Evolutionary conservation across 495 filamentous ascomycete species (phyloP).

Genomic region (Xylona heveae): DNA sequence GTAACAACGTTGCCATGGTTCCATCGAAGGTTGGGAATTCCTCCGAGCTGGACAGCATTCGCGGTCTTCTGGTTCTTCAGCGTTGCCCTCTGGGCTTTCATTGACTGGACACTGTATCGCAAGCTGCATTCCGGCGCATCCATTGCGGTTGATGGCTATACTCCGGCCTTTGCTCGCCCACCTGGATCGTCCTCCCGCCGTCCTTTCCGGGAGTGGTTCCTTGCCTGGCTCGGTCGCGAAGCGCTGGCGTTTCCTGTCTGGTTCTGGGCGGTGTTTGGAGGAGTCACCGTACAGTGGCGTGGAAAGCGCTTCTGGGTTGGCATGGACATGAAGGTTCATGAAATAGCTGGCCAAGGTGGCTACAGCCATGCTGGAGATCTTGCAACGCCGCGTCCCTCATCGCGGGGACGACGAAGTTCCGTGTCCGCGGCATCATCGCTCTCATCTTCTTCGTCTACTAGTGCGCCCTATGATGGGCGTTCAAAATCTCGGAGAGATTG

Average conservation of each 20-base stretch:
- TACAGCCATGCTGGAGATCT: too few relatives aligned
- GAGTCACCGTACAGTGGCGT: constrained; percentile 68
- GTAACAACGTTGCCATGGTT: constrained; percentile 51
- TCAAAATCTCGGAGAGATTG: too few relatives aligned
- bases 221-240: constrained; percentile 76
- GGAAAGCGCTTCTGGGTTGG: constrained; percentile 65
- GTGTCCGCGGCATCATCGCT: too few relatives aligned
- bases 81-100: constrained; percentile 44
- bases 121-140: constrained; percentile 48
- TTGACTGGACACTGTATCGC: constrained; percentile 54
- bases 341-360: too few relatives aligned
- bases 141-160: constrained; percentile 49
- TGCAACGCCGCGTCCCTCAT: too few relatives aligned
- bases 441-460: too few relatives aligned
- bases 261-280: constrained; percentile 65
- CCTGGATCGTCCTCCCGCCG: constrained; percentile 5
- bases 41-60: constrained; percentile 50
- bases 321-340: constrained; percentile 58
- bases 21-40: constrained; percentile 27
- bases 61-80: constrained; percentile 38
- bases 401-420: too few relatives aligned
- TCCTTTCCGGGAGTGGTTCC: constrained; percentile 46
- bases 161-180: constrained; percentile 47
- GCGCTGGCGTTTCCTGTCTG: constrained; percentile 68
- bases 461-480: too few relatives aligned